phyloP scores from a whole-genome alignment of 495 filamentous ascomycete species.

The Penicillium daleae region DNA sequence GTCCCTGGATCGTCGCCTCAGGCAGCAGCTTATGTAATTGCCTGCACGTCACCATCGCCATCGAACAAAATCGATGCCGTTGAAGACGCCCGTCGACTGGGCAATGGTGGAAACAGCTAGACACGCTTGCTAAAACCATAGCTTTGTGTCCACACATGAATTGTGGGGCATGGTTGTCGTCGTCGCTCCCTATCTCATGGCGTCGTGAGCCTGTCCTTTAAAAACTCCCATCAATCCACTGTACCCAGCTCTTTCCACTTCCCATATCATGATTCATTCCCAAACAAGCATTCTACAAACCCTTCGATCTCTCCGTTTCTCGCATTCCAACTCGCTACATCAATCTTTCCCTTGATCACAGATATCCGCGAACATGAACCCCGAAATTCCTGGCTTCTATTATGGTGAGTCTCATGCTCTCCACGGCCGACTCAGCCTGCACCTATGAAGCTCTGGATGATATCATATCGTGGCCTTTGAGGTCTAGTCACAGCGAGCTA shows the following conservation, averaged over 20 bases:
- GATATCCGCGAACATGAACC: conserved; percentile 48
- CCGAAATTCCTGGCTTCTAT: conserved; percentile 52
- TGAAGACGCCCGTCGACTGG: background rate
- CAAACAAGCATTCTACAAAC: background rate
- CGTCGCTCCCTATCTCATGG: background rate
- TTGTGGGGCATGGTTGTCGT: background rate
- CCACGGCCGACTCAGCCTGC: background rate
- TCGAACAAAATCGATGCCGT: conserved; percentile 2
- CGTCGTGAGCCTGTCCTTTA: conserved; percentile 4
- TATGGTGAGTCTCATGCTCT: conserved; percentile 35
- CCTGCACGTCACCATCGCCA: conserved; percentile 2
- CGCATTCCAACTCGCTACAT: background rate
- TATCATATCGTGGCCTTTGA: background rate
- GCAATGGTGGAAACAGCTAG: background rate
- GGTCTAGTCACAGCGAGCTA: background rate
- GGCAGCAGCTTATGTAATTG: conserved; percentile 4
- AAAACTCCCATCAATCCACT: background rate
- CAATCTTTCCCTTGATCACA: background rate
- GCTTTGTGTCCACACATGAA: background rate
- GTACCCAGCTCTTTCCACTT: background rate
- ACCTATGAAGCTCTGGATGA: background rate
- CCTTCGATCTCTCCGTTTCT: background rate
- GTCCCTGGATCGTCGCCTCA: conserved; percentile 1
- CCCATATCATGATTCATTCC: background rate
- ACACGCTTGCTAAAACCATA: background rate